phyloP scores from a whole-genome alignment of 73 alveolate species.

The Halteria grandinella region DNA sequence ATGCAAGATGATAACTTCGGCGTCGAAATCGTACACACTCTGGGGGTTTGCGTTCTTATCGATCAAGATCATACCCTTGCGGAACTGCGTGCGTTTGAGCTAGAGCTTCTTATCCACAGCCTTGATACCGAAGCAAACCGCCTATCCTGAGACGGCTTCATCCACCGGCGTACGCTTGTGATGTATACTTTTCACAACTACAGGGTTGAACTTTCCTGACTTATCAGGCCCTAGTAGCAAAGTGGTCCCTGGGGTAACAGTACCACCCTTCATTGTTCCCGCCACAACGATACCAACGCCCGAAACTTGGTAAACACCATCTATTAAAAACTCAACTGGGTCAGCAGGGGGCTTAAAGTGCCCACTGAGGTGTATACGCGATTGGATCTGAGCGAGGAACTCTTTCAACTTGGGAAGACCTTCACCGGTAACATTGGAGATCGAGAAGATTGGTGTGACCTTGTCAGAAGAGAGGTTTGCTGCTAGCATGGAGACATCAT shows the following conservation, averaged over 20 bases:
- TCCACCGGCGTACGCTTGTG: slow-evolving; percentile 83
- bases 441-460: slow-evolving; percentile 84
- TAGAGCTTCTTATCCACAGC: slow-evolving; percentile 87
- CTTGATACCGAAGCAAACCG: slow-evolving; percentile 91
- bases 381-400: slow-evolving; percentile 69
- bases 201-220: slow-evolving; percentile 82
- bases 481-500: slow-evolving; percentile 76
- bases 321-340: slow-evolving; percentile 88
- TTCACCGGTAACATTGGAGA: slow-evolving; percentile 89
- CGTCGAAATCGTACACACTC: slow-evolving; percentile 89
- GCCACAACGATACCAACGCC: slow-evolving; percentile 94
- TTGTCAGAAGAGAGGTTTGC: slow-evolving; percentile 66
- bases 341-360: slow-evolving; percentile 77
- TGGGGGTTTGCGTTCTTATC: slow-evolving; percentile 74
- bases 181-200: slow-evolving; percentile 86
- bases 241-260: slow-evolving; percentile 70
- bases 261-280: slow-evolving; percentile 89
- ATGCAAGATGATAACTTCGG: slow-evolving; percentile 95
- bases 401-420: slow-evolving; percentile 75
- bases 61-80: slow-evolving; percentile 94
- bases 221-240: slow-evolving; percentile 88
- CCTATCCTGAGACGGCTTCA: slow-evolving; percentile 84
- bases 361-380: slow-evolving; percentile 68
- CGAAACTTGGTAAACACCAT: slow-evolving; percentile 83
- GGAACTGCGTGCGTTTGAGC: slow-evolving; percentile 39